These are phyloP conservation scores for Rhodotorula babjevae DNA, from an alignment of 768 basidiomycete species.

Conservation along the genomic window DNA sequence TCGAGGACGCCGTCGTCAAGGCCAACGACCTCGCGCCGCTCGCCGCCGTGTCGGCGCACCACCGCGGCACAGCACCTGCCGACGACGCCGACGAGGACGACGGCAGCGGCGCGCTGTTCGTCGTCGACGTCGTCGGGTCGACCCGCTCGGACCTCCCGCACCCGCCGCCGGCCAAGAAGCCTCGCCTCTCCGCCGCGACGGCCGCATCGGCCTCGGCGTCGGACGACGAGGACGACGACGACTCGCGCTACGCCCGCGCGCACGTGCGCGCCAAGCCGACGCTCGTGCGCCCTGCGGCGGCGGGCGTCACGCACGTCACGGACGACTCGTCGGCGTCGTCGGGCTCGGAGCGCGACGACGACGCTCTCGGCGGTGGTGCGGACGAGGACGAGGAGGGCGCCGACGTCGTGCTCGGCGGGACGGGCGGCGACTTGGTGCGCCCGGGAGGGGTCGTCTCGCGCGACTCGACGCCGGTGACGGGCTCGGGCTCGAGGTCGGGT, in stretches of 20 bases:
- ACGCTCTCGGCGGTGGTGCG: background rate
- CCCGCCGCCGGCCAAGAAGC: background rate
- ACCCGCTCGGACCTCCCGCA: background rate
- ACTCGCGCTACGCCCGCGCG: conserved; percentile 31
- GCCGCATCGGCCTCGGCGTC: background rate
- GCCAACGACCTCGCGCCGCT: conserved; percentile 1
- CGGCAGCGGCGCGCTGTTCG: background rate
- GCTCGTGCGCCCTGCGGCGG: background rate
- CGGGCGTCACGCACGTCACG: background rate
- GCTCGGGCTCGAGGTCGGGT: background rate
- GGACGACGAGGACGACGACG: conserved; percentile 12
- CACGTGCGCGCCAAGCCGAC: background rate
- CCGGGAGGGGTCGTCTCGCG: conserved; percentile 7
- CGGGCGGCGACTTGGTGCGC: conserved; percentile 24
- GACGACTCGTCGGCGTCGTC: conserved; percentile 2
- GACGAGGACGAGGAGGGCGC: conserved; percentile 1
- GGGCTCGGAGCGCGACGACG: background rate
- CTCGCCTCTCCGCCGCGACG: no score
- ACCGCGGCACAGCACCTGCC: background rate
- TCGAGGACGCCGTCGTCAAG: conserved; percentile 12
- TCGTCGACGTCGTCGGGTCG: conserved; percentile 7
- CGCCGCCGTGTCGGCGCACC: background rate
- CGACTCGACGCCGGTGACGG: background rate
- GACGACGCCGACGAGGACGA: background rate
- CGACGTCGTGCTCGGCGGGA: conserved; percentile 33